Conservation (phyloP, 2,329 filamentous ascomycete species). For the Raffaelea ambrosiae region DNA sequence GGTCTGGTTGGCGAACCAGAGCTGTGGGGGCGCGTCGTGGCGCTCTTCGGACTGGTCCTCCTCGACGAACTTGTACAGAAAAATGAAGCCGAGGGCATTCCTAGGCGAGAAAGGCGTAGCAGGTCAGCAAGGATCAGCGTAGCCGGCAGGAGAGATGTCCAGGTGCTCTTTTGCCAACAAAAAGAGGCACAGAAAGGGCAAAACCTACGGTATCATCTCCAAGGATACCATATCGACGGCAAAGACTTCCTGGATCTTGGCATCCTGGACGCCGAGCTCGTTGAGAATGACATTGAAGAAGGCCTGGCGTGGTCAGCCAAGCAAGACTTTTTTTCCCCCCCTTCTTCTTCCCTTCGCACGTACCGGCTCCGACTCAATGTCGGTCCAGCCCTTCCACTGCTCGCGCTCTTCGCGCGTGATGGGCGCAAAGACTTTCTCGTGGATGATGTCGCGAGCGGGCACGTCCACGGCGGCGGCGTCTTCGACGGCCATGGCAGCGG, state of each 20-base stretch:
- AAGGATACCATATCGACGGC: slow-evolving; percentile 60
- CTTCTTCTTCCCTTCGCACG: slow-evolving; percentile 17
- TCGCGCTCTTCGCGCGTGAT: slow-evolving; percentile 43
- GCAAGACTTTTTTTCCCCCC: slow-evolving; percentile 8
- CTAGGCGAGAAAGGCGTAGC: slow-evolving; percentile 37
- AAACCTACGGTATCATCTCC: slow-evolving; percentile 14
- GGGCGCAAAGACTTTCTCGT: slow-evolving; percentile 30
- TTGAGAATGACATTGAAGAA: slow-evolving; percentile 81
- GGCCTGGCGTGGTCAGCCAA: slow-evolving; percentile 40
- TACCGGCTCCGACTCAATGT: slow-evolving; percentile 86
- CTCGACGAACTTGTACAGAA: slow-evolving; percentile 67
- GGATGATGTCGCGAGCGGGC: slow-evolving; percentile 11
- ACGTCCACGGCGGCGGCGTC: slow-evolving; percentile 5
- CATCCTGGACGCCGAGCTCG: slow-evolving; percentile 65
- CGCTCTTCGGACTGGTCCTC: slow-evolving; percentile 34
- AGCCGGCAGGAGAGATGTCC: too few relatives aligned
- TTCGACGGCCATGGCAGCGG: neutral
- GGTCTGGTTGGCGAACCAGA: slow-evolving; percentile 73
- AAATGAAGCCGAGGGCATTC: slow-evolving; percentile 76
- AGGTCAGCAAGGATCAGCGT: too few relatives aligned
- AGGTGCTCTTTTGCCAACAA: too few relatives aligned
- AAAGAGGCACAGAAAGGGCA: neutral
- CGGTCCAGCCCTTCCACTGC: slow-evolving; percentile 66
- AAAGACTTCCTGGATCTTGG: slow-evolving; percentile 70
- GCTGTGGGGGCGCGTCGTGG: slow-evolving; percentile 21